A percentile compares a stretch with the other conserved stretches of the same genome.
Evolutionary conservation across 164 flowering plant genomes (phyloP).

Genomic region (Kalanchoe fedtschenkoi): DNA sequence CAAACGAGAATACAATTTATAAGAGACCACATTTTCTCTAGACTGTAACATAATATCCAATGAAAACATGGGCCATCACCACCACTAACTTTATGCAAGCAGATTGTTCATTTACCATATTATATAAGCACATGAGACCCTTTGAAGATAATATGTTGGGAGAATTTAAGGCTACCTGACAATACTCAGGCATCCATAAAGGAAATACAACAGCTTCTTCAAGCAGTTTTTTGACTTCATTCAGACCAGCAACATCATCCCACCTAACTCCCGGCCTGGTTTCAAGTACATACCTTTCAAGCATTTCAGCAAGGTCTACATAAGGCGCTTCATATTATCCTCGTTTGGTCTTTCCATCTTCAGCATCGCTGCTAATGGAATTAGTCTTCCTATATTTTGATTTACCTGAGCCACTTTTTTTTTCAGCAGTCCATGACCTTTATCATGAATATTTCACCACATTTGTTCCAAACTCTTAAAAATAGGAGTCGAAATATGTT

Average conservation of each 20-base stretch:
- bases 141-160: neutral
- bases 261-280: slow-evolving; percentile 94
- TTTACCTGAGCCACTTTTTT: slow-evolving; percentile 56
- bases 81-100: neutral
- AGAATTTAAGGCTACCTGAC: slow-evolving; percentile 55
- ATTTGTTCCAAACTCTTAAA: no score
- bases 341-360: slow-evolving; percentile 80
- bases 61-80: neutral
- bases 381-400: slow-evolving; percentile 50
- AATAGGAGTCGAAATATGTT: no score
- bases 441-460: no score
- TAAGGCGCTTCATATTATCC: slow-evolving; percentile 94
- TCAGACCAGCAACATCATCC: slow-evolving; percentile 98
- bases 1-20: neutral
- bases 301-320: slow-evolving; percentile 95
- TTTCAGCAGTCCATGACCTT: slow-evolving; percentile 50
- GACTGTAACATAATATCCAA: no score
- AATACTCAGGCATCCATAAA: slow-evolving; percentile 98
- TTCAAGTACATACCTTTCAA: slow-evolving; percentile 98
- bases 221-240: slow-evolving; percentile 91
- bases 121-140: neutral
- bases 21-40: no score
- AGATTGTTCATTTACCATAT: neutral
- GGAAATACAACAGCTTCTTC: slow-evolving; percentile 99
- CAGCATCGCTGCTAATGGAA: slow-evolving; percentile 65